Base-by-base conservation (phyloP, 2,329 filamentous ascomycete genomes). In the Beauveria asiatica region DNA sequence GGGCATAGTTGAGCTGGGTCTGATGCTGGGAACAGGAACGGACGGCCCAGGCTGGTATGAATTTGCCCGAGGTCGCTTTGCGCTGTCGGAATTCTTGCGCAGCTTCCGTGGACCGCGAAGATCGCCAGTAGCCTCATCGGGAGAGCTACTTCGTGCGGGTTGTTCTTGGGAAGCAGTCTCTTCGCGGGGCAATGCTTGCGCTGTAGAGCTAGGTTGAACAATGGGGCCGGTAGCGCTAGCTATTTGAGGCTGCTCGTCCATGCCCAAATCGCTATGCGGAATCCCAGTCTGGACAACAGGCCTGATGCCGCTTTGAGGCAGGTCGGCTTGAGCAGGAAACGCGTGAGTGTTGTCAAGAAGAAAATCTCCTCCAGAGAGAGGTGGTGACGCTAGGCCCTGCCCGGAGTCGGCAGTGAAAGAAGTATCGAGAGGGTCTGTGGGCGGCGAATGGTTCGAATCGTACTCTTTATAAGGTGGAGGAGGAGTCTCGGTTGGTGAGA, bases 1-100 rank as follows among this genome's bases (percentile, higher is more conserved):
- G 5, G 76, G 70, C 11, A 73, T 73, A 13, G 67, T 65, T 42
- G 63, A 62, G 39, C 69, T 66, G 11, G 67, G 63, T 49, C 67
- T 70, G 46, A 69, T 62, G 25, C 60, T 67, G 45, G 66, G 61
- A 23, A 64, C 62, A 57, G 68, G 57, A 44, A 66, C 63, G 51
- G 65, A 64, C 41, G 61, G 66, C 25, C 45, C 65, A 49, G 64
- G 59, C 21, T 71, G 68, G 41, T 72, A 69, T 16, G 73, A 75
- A 54, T 62, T 69, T 63, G 72, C 74, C 52, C 73, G 46, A 10
- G 59, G 69, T 52, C 69, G 65, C 37, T 71, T 68, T 53, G 62
- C 41, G 13, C 67, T 68, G 25, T 60, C 63, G 8, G 64, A 67
- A 16, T 67, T 68, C 61, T 74, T 75, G 44, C 67, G 72, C 53